Evolutionary conservation across 1,139 yeast genomes (phyloP).

Genomic region (Kluyveromyces sp.): DNA sequence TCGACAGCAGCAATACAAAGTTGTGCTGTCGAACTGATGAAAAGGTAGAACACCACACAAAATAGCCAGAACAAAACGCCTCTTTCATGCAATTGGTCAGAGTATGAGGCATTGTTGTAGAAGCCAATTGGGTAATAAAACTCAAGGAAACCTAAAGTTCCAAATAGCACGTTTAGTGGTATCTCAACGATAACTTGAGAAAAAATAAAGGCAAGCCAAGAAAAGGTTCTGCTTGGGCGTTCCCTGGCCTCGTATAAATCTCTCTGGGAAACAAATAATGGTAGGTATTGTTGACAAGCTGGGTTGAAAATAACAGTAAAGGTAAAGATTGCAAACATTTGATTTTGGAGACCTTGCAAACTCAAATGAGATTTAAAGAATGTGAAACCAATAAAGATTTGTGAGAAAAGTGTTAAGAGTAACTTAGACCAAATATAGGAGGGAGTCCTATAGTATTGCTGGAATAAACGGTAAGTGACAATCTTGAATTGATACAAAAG

Average conservation of each 20-base stretch:
- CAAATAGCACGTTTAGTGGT: constrained; percentile 65
- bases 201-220: constrained; percentile 54
- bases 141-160: constrained; percentile 60
- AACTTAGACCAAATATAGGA: constrained; percentile 61
- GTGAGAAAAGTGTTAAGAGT: constrained; percentile 40
- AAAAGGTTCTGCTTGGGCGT: constrained; percentile 63
- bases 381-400: constrained; percentile 52
- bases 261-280: constrained; percentile 64
- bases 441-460: constrained; percentile 75
- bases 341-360: constrained; percentile 55
- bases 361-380: constrained; percentile 58
- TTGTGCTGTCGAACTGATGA: constrained; percentile 59
- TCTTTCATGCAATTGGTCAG: constrained; percentile 47
- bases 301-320: constrained; percentile 52
- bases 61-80: constrained; percentile 66
- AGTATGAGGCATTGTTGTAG: constrained; percentile 48
- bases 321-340: constrained; percentile 69
- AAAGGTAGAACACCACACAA: constrained; percentile 49
- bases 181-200: constrained; percentile 64
- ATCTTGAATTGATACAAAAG: constrained; percentile 43
- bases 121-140: constrained; percentile 83
- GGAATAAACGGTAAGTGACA: constrained; percentile 49
- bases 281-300: constrained; percentile 65
- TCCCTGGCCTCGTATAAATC: constrained; percentile 85
- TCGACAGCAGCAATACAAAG: constrained; percentile 38